These are phyloP conservation scores for Tulasnella sp. DNA, from an alignment of 768 basidiomycete genomes.

Conservation along the genomic window DNA sequence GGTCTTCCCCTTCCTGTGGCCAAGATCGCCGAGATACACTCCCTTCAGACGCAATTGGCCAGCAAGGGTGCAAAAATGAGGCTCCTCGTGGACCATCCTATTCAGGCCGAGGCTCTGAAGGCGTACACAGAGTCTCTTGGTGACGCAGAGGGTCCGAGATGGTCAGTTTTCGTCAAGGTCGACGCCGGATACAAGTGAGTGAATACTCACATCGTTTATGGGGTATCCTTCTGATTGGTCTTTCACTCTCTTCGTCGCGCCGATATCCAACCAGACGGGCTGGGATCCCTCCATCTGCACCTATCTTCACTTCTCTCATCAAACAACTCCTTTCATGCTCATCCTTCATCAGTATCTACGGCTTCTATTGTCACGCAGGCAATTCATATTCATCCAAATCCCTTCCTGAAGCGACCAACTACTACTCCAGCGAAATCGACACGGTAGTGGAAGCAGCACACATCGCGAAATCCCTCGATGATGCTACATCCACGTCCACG, in stretches of 20 bases:
- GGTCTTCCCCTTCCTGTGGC: constrained; percentile 60
- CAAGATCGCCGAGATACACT: constrained; percentile 61
- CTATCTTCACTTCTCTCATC: constrained; percentile 47
- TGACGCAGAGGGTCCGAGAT: no score
- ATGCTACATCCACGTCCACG: constrained; percentile 26
- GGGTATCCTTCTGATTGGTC: no score
- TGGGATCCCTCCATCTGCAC: constrained; percentile 46
- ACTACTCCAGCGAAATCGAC: constrained; percentile 58
- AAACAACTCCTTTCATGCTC: constrained; percentile 40
- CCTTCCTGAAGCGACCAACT: constrained; percentile 49
- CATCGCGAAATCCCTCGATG: constrained; percentile 36
- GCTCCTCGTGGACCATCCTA: constrained; percentile 64
- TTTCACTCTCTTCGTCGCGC: no score
- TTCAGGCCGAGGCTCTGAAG: constrained; percentile 57
- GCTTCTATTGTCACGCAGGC: constrained; percentile 76
- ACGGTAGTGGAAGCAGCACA: constrained; percentile 58
- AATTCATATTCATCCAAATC: constrained; percentile 69
- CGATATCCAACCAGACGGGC: constrained; percentile 75
- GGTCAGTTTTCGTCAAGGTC: constrained; percentile 75
- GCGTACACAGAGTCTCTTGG: constrained; percentile 37
- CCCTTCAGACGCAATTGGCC: constrained; percentile 45
- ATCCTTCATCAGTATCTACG: constrained; percentile 50
- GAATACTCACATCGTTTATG: no score
- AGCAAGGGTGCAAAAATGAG: constrained; percentile 50
- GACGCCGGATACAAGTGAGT: constrained; percentile 60